These are phyloP conservation scores for Diaporthe citriasiana DNA, from an alignment of 2,329 filamentous ascomycete species.

Conservation along the genomic window DNA sequence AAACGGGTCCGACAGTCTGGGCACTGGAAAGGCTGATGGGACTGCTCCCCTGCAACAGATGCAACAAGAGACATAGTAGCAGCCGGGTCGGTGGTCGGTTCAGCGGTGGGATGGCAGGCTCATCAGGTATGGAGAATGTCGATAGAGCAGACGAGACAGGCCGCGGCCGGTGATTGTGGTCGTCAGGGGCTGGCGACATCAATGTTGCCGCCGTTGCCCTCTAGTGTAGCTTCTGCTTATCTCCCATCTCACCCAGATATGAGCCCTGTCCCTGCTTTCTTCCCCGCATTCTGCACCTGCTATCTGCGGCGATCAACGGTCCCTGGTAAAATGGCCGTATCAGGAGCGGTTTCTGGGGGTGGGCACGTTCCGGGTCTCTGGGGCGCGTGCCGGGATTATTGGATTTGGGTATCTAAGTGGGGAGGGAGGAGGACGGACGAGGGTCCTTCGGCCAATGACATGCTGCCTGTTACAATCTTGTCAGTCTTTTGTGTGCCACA, in stretches of 20 bases:
- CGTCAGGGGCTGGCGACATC: constrained; percentile 18
- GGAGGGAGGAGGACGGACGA: not conserved
- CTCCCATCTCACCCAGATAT: not conserved
- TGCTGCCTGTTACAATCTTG: constrained; percentile 11
- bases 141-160: constrained; percentile 16
- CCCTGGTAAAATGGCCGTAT: constrained; percentile 19
- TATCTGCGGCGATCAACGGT: constrained; percentile 16
- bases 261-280: constrained; percentile 26
- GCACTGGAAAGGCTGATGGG: constrained; percentile 57
- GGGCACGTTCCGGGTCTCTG: not conserved
- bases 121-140: constrained; percentile 26
- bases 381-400: constrained; percentile 19
- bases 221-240: constrained; percentile 8
- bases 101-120: constrained; percentile 6
- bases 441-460: not conserved
- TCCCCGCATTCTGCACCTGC: constrained; percentile 29
- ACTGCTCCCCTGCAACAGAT: constrained; percentile 16
- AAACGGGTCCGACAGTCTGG: constrained; percentile 55
- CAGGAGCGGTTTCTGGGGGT: constrained; percentile 27
- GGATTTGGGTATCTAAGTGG: constrained; percentile 29
- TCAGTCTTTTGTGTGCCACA: constrained; percentile 1
- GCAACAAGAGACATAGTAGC: constrained; percentile 37
- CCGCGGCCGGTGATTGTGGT: constrained; percentile 14
- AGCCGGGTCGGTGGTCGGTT: constrained; percentile 14
- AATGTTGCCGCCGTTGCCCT: not conserved